These are phyloP conservation scores for Diatrype stigma DNA, from an alignment of 2,329 filamentous ascomycete genomes.

Conservation along the genomic window DNA sequence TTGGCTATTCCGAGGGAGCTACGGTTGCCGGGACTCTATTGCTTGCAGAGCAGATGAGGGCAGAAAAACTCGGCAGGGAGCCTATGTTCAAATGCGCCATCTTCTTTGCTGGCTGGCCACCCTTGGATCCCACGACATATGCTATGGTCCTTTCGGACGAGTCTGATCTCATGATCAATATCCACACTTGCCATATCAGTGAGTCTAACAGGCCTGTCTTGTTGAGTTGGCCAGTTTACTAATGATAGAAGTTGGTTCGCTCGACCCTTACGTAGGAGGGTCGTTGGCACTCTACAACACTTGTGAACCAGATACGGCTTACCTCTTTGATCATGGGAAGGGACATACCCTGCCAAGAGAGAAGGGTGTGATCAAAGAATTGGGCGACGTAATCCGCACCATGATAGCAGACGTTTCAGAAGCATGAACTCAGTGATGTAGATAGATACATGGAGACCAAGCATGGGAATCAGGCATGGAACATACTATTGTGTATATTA, in stretches of 20 bases:
- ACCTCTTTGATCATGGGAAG: conserved; percentile 62
- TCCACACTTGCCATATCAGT: conserved; percentile 50
- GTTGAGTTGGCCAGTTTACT: background rate
- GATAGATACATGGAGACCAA: too few relatives aligned
- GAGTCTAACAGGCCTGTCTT: conserved; percentile 18
- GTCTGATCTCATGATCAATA: conserved; percentile 44
- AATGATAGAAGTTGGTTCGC: conserved; percentile 41
- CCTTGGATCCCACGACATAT: conserved; percentile 38
- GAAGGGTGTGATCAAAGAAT: conserved; percentile 41
- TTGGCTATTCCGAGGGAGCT: conserved; percentile 28
- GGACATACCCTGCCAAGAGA: conserved; percentile 59
- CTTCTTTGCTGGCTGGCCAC: conserved; percentile 53
- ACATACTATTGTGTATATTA: too few relatives aligned
- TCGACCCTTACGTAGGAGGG: conserved; percentile 58
- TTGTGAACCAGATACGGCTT: conserved; percentile 55
- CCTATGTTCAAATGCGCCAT: conserved; percentile 43
- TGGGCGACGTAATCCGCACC: conserved; percentile 39
- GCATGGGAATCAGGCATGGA: background rate
- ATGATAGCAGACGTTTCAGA: conserved; percentile 23
- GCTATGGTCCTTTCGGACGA: conserved; percentile 46
- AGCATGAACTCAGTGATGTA: conserved; percentile 10
- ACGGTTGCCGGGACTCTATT: conserved; percentile 27
- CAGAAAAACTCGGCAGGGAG: conserved; percentile 21
- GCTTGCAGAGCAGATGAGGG: conserved; percentile 24
- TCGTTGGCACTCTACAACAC: conserved; percentile 59